These are phyloP conservation scores for Chaetomium sp. DNA, from an alignment of 2,329 filamentous ascomycete genomes.

Conservation along the genomic window DNA sequence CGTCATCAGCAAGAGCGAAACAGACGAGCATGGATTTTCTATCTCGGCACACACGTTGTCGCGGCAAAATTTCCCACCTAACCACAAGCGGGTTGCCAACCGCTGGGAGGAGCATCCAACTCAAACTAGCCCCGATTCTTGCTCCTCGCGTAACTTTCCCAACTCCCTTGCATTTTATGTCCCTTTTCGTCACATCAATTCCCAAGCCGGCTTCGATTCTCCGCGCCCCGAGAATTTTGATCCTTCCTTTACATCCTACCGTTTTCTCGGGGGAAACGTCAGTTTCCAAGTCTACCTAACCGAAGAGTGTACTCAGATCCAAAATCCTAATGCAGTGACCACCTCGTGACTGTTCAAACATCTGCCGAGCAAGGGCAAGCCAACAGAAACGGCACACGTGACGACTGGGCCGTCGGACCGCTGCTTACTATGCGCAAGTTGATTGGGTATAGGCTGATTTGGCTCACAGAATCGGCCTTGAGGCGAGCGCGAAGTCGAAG, in stretches of 20 bases:
- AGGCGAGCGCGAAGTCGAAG: constrained; percentile 18
- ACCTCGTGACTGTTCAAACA: not conserved
- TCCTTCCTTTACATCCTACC: not conserved
- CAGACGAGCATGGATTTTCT: too few relatives aligned
- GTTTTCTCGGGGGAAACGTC: not conserved
- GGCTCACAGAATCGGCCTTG: constrained; percentile 16
- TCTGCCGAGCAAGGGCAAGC: constrained; percentile 5
- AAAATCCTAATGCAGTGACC: not conserved
- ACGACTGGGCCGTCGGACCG: constrained; percentile 35
- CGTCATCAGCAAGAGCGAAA: too few relatives aligned
- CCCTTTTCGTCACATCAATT: too few relatives aligned
- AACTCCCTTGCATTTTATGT: not conserved
- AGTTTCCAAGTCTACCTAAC: not conserved
- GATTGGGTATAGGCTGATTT: constrained; percentile 36
- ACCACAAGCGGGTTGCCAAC: too few relatives aligned
- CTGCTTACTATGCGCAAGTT: constrained; percentile 32
- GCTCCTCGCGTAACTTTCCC: not conserved
- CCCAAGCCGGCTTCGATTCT: not conserved
- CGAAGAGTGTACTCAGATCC: not conserved
- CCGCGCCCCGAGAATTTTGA: not conserved
- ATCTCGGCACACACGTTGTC: too few relatives aligned
- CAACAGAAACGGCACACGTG: not conserved
- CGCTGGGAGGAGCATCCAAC: too few relatives aligned
- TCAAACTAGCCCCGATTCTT: too few relatives aligned
- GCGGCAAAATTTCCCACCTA: too few relatives aligned